Evolutionary conservation across 352 stramenopile species (phyloP), one percentile per base, ranked within the genome.

Genomic region (Phytophthora fragariaefolia): DNA sequence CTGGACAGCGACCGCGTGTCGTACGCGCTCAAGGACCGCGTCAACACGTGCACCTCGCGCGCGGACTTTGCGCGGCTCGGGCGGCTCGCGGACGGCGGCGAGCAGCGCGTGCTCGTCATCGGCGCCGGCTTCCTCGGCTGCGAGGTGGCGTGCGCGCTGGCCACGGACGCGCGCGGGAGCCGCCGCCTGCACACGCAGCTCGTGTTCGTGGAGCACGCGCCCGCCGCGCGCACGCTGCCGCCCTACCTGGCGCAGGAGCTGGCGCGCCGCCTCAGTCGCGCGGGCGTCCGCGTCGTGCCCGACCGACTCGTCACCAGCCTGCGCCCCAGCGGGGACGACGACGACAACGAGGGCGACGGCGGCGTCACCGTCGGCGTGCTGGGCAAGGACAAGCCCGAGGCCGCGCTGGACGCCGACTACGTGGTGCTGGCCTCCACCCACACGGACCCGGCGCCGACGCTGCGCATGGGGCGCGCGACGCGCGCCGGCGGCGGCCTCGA

Each of bases 391-490:
- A 88, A 90, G 50, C 76, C 73, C 8, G 65, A 77, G 51, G 18
- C 91, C 34, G 76, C 78, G 36, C 65, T 96, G 32, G 67, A 85
- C n/a, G 85, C 90, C 2, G 91, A 98, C 78, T 97, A 97, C 36
- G 82, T 97, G 5, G 89, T 98, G 51, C 74, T 98, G 20, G 93
- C 93, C n/a, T 96, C 87, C 10, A 97, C 92, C 2, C 91, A 97
- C 66, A 96, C 96, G 8, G 89, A 95, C 30, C 93, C 93, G 1
- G 56, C 59, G 1, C 45, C 69, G 18, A 85, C 91, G 47, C 57
- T 95, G 26, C 75, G 85, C 1, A 77, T 96, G 36, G 89, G 85
- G 1, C 74, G 75, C 8, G 71, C 77, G 9, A 76, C 69, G 6
- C 65, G 69, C 8, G 83, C 71, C 23, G 82, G 89, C 36, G 69